Conservation (phyloP, 1,139 yeast species). For the Debaryomyces fabryi region DNA sequence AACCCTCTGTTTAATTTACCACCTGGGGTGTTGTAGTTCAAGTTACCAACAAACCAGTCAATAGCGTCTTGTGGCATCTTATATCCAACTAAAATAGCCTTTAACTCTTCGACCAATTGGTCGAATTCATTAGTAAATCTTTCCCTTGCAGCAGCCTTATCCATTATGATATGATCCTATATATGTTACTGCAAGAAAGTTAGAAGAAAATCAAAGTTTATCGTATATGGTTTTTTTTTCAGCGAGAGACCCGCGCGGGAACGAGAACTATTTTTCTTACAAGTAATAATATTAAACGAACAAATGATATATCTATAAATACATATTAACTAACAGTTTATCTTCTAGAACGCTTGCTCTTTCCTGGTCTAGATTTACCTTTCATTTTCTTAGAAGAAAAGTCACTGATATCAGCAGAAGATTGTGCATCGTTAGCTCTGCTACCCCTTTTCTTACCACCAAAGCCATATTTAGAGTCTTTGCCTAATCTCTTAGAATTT, state of each 20-base stretch:
- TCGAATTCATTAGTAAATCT: constrained; percentile 79
- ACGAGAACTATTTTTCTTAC: background rate
- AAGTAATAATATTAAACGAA: constrained; percentile 1
- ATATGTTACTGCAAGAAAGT: background rate
- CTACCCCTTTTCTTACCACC: constrained; percentile 81
- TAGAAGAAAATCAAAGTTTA: background rate
- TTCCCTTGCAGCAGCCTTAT: constrained; percentile 48
- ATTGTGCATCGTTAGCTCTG: constrained; percentile 73
- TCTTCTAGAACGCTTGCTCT: constrained; percentile 57
- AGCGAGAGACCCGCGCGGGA: constrained; percentile 4
- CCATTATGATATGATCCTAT: constrained; percentile 20
- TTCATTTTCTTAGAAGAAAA: constrained; percentile 60
- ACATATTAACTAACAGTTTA: constrained; percentile 8
- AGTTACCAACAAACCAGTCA: constrained; percentile 76
- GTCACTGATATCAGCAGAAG: constrained; percentile 71
- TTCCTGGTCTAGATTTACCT: constrained; percentile 71
- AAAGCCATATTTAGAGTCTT: constrained; percentile 60
- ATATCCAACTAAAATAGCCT: constrained; percentile 61
- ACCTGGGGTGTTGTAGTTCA: constrained; percentile 90
- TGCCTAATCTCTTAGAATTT: constrained; percentile 64
- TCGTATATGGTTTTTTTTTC: constrained; percentile 2
- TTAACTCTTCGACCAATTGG: constrained; percentile 74
- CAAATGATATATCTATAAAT: constrained; percentile 6
- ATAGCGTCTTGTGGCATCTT: constrained; percentile 88
- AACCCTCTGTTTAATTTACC: constrained; percentile 97